Evolutionary conservation across 257 asterid genomes (phyloP), one percentile per base, ranked within the genome.

Genomic region (Scutellaria galericulata): DNA sequence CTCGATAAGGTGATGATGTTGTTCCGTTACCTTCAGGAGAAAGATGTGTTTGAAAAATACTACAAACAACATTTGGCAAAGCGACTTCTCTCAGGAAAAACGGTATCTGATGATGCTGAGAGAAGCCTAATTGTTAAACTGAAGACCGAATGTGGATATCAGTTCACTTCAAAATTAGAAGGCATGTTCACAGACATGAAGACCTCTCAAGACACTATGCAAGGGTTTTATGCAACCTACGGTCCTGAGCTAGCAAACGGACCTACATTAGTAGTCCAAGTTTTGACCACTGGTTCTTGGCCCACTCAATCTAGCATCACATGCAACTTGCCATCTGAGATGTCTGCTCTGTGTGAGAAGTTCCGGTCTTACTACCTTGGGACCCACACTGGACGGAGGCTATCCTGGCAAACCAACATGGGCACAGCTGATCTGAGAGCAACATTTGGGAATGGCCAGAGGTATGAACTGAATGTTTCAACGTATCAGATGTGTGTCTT

Each of bases 171-270:
- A 39, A 88, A 88, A 63, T 35, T 86, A 10, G 94, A 88, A 75
- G 91, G 94, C 59, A 88, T 88, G 94, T 86, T 86, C 47, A 88
- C 91, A 0, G 94, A 88, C 78, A 86, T 88, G 91, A 86, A 84
- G 75, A 88, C 91, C 0, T 88, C 94, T 13, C 86, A 82, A 44
- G 89, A 86, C 60, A 86, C 91, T 12, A 86, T 88, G 89, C 87
- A 84, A 56, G 88, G 88, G 31, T 88, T 86, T 56, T 66, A 82
- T 18, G 66, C 84, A 14, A 60, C 85, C 58, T 37, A 52, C 18
- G 86, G 84, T 48, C n/a, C 82, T 15, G 86, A 88, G 63, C 68
- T 87, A 6, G 76, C 59, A 10, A 71, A 70, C 1, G 80, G 83
- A 5, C 88, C 87, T 0, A 77, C 88, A 2, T 72, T 86, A 37